Percentiles rank a stretch among this genome's conserved stretches.
Evolutionary conservation across 2,329 filamentous ascomycete genomes (phyloP).

Genomic region (Epichloe bromicola): DNA sequence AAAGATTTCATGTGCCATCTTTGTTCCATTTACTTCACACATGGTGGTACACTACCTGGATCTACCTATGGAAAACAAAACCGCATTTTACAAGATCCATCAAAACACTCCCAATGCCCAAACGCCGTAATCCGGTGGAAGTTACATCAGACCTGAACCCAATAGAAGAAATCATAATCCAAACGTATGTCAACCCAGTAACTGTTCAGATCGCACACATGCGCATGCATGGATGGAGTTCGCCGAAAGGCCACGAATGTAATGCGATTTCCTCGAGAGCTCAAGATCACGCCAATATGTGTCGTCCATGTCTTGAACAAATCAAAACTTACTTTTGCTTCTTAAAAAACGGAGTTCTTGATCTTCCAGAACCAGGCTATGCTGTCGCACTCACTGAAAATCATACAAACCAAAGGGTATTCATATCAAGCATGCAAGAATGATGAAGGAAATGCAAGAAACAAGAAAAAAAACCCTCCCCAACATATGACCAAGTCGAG

Average conservation of each 20-base stretch:
- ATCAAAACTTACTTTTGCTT: conserved; percentile 4
- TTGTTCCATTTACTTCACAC: conserved; percentile 5
- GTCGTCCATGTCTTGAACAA: conserved; percentile 1
- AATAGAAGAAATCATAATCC: conserved; percentile 1
- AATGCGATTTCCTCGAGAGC: not conserved
- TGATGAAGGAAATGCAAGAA: not conserved
- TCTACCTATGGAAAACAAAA: conserved; percentile 6
- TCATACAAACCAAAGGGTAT: conserved; percentile 9
- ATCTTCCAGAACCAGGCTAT: conserved; percentile 8
- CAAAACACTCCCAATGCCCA: conserved; percentile 2
- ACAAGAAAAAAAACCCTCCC: not conserved
- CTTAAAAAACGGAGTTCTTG: not conserved
- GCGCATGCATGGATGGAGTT: not conserved
- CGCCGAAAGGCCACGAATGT: not conserved
- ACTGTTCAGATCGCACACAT: not conserved
- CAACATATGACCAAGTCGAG: not conserved
- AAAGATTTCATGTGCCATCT: not conserved
- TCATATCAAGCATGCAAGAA: conserved; percentile 1
- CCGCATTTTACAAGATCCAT: not conserved
- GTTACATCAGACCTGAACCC: not conserved
- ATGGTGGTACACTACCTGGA: conserved; percentile 10
- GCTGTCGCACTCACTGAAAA: conserved; percentile 9
- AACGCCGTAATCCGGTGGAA: conserved; percentile 6
- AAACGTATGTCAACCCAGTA: not conserved
- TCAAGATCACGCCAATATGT: not conserved